Conservation (phyloP, 192 early-diverging fungal species). For the Backusella tarrabulga region DNA sequence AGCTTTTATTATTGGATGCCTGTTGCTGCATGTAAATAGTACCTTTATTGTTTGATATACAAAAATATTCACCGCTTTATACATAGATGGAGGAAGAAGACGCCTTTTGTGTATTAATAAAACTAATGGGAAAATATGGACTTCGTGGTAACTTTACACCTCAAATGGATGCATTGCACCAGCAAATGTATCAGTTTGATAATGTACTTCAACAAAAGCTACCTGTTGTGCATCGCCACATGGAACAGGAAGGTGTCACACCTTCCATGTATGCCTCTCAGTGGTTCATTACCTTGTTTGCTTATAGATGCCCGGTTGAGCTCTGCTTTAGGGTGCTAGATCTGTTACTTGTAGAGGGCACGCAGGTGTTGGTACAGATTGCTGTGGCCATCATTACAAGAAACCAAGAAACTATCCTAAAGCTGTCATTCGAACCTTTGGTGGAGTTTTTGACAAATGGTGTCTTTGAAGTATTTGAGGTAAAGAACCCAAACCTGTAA, state of each 20-base stretch:
- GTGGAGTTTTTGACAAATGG: conserved; percentile 88
- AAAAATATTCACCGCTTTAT: neutral
- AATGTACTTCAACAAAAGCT: conserved; percentile 77
- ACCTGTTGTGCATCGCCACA: conserved; percentile 78
- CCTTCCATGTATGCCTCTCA: conserved; percentile 97
- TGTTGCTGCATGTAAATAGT: conserved; percentile 80
- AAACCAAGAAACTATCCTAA: conserved; percentile 77
- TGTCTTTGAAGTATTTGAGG: conserved; percentile 84
- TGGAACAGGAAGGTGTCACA: conserved; percentile 79
- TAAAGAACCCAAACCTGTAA: conserved; percentile 32
- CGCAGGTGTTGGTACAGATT: conserved; percentile 82
- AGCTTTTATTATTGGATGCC: conserved; percentile 88
- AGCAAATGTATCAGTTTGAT: conserved; percentile 91
- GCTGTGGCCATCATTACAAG: conserved; percentile 83
- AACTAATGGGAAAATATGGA: conserved; percentile 85
- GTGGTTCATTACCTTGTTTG: conserved; percentile 99
- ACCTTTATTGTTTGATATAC: neutral
- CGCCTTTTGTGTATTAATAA: conserved; percentile 89
- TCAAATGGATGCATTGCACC: conserved; percentile 84
- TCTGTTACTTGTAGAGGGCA: conserved; percentile 89
- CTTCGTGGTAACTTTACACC: conserved; percentile 92
- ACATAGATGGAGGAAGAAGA: conserved; percentile 93
- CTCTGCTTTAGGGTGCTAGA: conserved; percentile 89
- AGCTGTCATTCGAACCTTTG: conserved; percentile 79
- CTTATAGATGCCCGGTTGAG: conserved; percentile 92